Evolutionary conservation across 257 asterid species (phyloP), one percentile per base, ranked within the genome.

Genomic region (Solanum tarapatanum): DNA sequence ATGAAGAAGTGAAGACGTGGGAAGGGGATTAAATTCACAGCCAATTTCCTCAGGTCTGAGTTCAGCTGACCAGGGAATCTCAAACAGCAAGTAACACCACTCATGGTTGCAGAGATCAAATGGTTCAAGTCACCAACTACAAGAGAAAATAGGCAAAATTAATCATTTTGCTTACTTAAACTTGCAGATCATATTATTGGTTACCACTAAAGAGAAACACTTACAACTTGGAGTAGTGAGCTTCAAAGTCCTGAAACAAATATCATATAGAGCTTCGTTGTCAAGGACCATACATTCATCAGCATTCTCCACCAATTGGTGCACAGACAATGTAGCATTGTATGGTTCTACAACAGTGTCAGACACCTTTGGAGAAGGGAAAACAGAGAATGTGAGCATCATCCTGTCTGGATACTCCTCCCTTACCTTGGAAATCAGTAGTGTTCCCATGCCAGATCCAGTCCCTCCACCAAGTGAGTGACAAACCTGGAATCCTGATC

Each of bases 261-360:
- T 93, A 82, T 93, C 96, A 30, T 93, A 93, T 10, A 93, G 91
- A 7, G 96, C 96, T 89, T 93, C 96, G 17, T 92, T 93, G 89
- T 93, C 95, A 36, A 93, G 94, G 88, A 93, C 96, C 96, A 92
- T 93, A 91, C 96, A 93, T 69, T 93, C 96, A 30, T 93, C 95
- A 3, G 96, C 96, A 60, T 93, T 92, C 89, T 93, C 95, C 24
- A 93, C 96, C 92, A 93, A 79, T 30, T 93, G 96, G 85, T 93
- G 95, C 41, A 93, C 95, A 0, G 96, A 93, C 35, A 92, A 93
- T 6, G 96, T 93, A 21, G 96, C 96, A 12, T 92, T 93, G 73
- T 93, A 93, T 39, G 96, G 96, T 83, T 92, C 96, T 1, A 92
- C 95, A 8, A 93, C 95, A 24, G 94, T 93, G 92, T 92, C 95